phyloP scores from a whole-genome alignment of 352 stramenopile genomes.

The Globisporangium splendens region DNA sequence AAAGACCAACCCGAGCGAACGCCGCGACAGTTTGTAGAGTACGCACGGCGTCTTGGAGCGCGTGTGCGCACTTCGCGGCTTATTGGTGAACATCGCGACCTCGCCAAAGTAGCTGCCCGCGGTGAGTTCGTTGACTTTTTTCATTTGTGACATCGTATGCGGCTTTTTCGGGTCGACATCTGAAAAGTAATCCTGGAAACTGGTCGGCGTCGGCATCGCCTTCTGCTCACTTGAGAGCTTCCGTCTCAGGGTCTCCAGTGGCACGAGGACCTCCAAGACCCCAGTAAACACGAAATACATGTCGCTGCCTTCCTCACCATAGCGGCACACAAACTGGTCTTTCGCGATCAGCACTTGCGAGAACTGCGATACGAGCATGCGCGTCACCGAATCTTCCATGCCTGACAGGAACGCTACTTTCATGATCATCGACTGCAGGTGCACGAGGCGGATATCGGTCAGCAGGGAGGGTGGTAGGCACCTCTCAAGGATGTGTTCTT shows the following conservation, averaged over 20 bases:
- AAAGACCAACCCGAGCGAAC: slow-evolving; percentile 55
- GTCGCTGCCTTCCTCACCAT: slow-evolving; percentile 45
- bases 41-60: slow-evolving; percentile 53
- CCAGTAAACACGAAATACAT: slow-evolving; percentile 67
- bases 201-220: not conserved
- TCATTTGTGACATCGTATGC: slow-evolving; percentile 25
- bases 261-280: slow-evolving; percentile 46
- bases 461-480: slow-evolving; percentile 51
- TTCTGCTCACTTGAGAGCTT: slow-evolving; percentile 7
- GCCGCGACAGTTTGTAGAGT: slow-evolving; percentile 46
- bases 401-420: slow-evolving; percentile 52
- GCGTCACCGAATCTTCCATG: slow-evolving; percentile 46
- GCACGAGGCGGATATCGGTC: slow-evolving; percentile 50
- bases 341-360: slow-evolving; percentile 42
- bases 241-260: slow-evolving; percentile 7
- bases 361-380: slow-evolving; percentile 57
- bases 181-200: slow-evolving; percentile 6
- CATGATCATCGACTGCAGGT: slow-evolving; percentile 53
- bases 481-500: slow-evolving; percentile 45
- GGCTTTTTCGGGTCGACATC: slow-evolving; percentile 20
- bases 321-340: slow-evolving; percentile 39
- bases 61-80: slow-evolving; percentile 39
- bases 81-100: slow-evolving; percentile 44
- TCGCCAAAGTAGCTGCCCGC: slow-evolving; percentile 57
- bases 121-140: slow-evolving; percentile 58